Evolutionary conservation across 345 rosid species (phyloP).

Genomic region (Eutrema japonicum): DNA sequence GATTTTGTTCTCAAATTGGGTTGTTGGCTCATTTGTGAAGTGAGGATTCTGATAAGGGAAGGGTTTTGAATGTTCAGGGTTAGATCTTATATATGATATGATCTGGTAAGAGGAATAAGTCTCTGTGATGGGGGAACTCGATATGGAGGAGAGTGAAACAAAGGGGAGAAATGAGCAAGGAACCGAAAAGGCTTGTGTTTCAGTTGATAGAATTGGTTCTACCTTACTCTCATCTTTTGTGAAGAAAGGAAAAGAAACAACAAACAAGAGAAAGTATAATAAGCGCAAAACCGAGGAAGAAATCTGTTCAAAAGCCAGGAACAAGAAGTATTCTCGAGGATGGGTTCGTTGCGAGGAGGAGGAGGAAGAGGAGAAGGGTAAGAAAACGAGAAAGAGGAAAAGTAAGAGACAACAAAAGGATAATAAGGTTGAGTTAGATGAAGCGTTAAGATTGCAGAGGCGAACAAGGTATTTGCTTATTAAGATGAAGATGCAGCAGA

Average conservation of each 20-base stretch:
- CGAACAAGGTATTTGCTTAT: constrained; percentile 85
- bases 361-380: constrained; percentile 49
- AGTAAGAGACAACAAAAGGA: constrained; percentile 56
- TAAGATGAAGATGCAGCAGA: constrained; percentile 96
- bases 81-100: constrained; percentile 24
- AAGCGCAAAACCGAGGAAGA: constrained; percentile 32
- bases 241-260: constrained; percentile 24
- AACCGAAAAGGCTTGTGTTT: constrained; percentile 26
- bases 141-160: constrained; percentile 35
- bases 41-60: constrained; percentile 1
- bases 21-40: constrained; percentile 2
- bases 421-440: constrained; percentile 63
- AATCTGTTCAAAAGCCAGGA: not conserved
- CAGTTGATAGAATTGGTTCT: constrained; percentile 33
- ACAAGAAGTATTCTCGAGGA: constrained; percentile 27
- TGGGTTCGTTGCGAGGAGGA: constrained; percentile 18
- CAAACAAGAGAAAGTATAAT: constrained; percentile 30
- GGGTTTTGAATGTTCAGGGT: constrained; percentile 20
- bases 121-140: constrained; percentile 14
- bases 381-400: constrained; percentile 54
- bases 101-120: constrained; percentile 24
- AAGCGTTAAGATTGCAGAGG: constrained; percentile 83
- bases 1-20: constrained; percentile 15
- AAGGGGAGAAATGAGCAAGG: constrained; percentile 23
- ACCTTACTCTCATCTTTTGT: constrained; percentile 31